These are phyloP conservation scores for Achlya hypogyna DNA, from an alignment of 352 stramenopile species.

Conservation along the genomic window DNA sequence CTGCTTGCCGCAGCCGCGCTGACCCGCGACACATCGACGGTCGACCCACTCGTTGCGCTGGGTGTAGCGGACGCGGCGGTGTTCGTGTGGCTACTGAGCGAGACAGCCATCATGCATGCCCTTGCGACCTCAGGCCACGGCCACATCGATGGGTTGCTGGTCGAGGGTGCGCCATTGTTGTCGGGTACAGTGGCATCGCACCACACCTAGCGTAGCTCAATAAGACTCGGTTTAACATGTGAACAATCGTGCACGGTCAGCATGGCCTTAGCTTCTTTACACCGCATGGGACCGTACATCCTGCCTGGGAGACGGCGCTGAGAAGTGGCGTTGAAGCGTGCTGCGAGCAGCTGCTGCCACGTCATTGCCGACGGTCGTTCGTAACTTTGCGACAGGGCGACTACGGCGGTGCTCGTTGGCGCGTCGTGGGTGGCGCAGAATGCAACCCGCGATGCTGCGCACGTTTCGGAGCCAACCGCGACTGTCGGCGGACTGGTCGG, in stretches of 20 bases:
- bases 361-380: no score
- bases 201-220: background rate
- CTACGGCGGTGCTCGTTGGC: no score
- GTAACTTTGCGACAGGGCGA: no score
- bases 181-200: background rate
- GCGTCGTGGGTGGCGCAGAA: background rate
- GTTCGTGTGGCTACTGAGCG: background rate
- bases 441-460: background rate
- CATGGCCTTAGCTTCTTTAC: no score
- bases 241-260: no score
- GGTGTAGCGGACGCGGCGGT: background rate
- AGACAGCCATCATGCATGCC: conserved; percentile 8
- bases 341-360: no score
- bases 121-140: conserved; percentile 3
- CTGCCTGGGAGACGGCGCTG: no score
- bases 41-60: conserved; percentile 1
- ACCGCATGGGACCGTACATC: no score
- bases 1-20: background rate
- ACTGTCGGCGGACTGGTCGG: conserved; percentile 3
- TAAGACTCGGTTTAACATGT: no score
- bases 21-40: background rate
- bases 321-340: no score
- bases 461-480: background rate
- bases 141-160: background rate
- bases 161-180: background rate